Evolutionary conservation across 148 eudicot genomes (phyloP).

Genomic region (Amaranthus cruentus): DNA sequence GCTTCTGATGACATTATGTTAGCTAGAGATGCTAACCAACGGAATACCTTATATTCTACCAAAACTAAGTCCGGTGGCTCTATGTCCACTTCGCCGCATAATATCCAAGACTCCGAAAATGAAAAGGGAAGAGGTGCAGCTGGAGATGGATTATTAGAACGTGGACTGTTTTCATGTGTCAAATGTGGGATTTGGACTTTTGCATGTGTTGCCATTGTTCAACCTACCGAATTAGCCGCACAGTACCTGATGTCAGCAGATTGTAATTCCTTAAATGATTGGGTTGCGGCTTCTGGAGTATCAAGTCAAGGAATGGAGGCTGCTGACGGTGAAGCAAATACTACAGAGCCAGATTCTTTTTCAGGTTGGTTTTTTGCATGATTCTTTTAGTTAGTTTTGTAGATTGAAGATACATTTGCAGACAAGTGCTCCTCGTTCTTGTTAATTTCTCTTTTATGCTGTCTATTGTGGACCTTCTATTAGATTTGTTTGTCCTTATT

Average conservation of each 20-base stretch:
- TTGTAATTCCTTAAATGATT: conserved; percentile 46
- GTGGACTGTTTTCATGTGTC: conserved; percentile 88
- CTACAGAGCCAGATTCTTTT: conserved; percentile 31
- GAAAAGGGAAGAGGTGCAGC: conserved; percentile 35
- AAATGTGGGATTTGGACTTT: conserved; percentile 95
- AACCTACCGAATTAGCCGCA: conserved; percentile 72
- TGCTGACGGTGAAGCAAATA: conserved; percentile 24
- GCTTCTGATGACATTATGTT: conserved; percentile 35
- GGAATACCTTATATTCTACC: conserved; percentile 31
- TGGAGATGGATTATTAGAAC: conserved; percentile 46
- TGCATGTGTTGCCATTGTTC: conserved; percentile 89
- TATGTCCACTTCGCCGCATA: conserved; percentile 16
- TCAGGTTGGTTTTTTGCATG: conserved; percentile 38
- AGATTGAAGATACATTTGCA: not conserved
- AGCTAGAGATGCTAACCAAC: conserved; percentile 48
- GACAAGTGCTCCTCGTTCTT: not conserved
- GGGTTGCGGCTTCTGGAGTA: conserved; percentile 34
- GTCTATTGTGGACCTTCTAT: too few species aligned
- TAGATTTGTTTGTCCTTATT: not conserved
- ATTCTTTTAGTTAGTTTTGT: conserved; percentile 2
- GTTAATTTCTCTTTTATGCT: not conserved
- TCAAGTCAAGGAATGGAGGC: conserved; percentile 30
- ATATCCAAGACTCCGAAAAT: conserved; percentile 25
- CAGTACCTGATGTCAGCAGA: conserved; percentile 76
- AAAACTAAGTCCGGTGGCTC: conserved; percentile 41